phyloP scores from a whole-genome alignment of 108 stramenopile species.

The Epipyxis sp. region DNA sequence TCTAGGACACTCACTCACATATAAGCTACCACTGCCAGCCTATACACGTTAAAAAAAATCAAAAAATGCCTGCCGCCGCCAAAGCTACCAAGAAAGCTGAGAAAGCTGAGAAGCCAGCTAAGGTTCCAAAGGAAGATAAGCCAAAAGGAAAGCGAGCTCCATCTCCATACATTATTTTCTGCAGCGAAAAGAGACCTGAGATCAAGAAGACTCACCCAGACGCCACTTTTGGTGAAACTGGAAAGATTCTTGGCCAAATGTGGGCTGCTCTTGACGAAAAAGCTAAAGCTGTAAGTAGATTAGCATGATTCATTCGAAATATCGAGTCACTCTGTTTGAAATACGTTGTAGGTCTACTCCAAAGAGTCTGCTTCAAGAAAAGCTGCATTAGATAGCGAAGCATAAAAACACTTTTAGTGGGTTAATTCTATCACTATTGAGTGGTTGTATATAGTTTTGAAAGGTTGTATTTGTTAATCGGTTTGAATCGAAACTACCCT shows the following conservation, averaged over 20 bases:
- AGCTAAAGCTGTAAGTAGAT: slow-evolving; percentile 5
- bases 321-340: not conserved
- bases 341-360: not conserved
- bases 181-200: not conserved
- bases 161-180: slow-evolving; percentile 14
- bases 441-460: too few relatives aligned
- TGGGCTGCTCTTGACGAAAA: not conserved
- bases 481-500: too few relatives aligned
- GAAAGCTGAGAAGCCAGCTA: not conserved
- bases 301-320: not conserved
- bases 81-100: too few relatives aligned
- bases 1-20: too few relatives aligned
- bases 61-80: too few relatives aligned
- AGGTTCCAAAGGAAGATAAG: slow-evolving; percentile 3
- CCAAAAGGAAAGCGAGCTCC: slow-evolving; percentile 11
- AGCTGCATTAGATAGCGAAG: not conserved
- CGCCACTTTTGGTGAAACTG: slow-evolving; percentile 6
- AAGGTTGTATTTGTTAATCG: too few relatives aligned
- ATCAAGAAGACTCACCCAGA: not conserved
- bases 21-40: too few relatives aligned
- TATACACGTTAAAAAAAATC: too few relatives aligned
- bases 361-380: not conserved
- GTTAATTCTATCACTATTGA: too few relatives aligned
- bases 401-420: too few relatives aligned
- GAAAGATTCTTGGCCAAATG: slow-evolving; percentile 13